These are phyloP conservation scores for Fomitopsis palustris DNA, from an alignment of 1,284 basidiomycete species.

Conservation along the genomic window DNA sequence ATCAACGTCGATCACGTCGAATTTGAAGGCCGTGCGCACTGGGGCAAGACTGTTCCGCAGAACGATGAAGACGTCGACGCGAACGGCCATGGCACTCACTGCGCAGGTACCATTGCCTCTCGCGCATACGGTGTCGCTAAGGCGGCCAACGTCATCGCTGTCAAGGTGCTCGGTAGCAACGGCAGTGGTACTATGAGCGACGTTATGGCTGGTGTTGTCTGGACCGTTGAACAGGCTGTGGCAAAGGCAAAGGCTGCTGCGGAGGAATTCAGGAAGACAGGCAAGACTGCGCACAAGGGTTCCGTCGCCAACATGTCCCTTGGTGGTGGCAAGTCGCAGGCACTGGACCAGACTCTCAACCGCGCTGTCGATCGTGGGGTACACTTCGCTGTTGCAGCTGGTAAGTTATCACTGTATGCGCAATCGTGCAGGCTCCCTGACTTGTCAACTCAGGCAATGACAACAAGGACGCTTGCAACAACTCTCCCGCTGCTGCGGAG, in stretches of 20 bases:
- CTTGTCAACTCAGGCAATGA: conserved; percentile 34
- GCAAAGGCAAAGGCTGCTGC: conserved; percentile 55
- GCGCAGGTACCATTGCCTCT: conserved; percentile 40
- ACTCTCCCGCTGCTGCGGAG: conserved; percentile 67
- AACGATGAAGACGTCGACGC: conserved; percentile 43
- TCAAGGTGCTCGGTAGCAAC: conserved; percentile 95
- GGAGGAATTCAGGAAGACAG: conserved; percentile 56
- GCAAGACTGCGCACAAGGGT: conserved; percentile 61
- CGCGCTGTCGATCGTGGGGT: conserved; percentile 80
- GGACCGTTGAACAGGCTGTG: conserved; percentile 71
- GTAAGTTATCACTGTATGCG: conserved; percentile 36
- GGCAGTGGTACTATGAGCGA: conserved; percentile 97
- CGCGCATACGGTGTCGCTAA: conserved; percentile 89
- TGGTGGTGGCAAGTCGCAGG: conserved; percentile 90
- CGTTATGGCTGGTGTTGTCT: conserved; percentile 86
- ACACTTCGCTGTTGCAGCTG: conserved; percentile 95
- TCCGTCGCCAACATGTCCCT: conserved; percentile 99
- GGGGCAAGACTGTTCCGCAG: conserved; percentile 47
- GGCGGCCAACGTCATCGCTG: conserved; percentile 88
- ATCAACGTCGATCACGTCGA: conserved; percentile 87
- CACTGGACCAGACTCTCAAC: conserved; percentile 87
- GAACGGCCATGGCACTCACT: conserved; percentile 41
- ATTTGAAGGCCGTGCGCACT: conserved; percentile 57
- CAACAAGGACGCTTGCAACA: conserved; percentile 58
- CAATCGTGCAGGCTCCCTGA: conserved; percentile 2